Evolutionary conservation across 148 eudicot genomes (phyloP).

Genomic region (Persicaria tinctoria): DNA sequence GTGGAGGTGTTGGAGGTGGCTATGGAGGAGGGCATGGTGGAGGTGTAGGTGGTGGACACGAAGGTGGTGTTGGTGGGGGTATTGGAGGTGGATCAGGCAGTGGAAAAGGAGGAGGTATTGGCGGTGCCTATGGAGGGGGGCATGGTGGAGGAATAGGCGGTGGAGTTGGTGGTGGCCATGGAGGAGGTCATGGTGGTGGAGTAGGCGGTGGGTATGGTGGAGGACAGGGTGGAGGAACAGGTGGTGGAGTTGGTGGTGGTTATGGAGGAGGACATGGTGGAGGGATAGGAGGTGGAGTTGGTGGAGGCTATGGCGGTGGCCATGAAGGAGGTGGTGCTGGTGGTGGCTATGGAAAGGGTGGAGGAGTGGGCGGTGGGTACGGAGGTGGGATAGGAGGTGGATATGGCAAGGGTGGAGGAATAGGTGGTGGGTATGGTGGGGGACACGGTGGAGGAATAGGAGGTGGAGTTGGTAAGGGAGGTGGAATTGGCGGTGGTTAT

Average conservation of each 20-base stretch:
- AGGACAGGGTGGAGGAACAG: background rate
- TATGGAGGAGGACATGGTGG: background rate
- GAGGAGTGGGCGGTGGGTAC: conserved; percentile 1
- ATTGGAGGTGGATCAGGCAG: background rate
- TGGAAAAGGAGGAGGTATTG: background rate
- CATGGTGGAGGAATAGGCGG: background rate
- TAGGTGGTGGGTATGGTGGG: background rate
- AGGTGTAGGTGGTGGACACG: background rate
- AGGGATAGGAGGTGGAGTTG: background rate
- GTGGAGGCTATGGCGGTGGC: conserved; percentile 4
- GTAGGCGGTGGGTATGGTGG: background rate
- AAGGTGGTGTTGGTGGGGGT: background rate
- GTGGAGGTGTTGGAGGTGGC: background rate
- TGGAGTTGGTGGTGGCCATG: background rate
- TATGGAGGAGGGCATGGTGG: conserved; percentile 8
- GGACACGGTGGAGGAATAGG: conserved; percentile 9
- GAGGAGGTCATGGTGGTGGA: background rate
- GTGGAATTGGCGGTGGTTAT: background rate
- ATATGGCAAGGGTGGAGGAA: conserved; percentile 1
- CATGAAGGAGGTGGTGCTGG: background rate
- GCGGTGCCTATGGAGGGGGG: background rate
- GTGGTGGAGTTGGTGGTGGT: background rate
- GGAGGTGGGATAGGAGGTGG: background rate
- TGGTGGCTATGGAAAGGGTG: background rate
- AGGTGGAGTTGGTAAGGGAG: conserved; percentile 2